Evolutionary conservation across 163 green algal genomes (phyloP).

Genomic region (Volvox carteri): DNA sequence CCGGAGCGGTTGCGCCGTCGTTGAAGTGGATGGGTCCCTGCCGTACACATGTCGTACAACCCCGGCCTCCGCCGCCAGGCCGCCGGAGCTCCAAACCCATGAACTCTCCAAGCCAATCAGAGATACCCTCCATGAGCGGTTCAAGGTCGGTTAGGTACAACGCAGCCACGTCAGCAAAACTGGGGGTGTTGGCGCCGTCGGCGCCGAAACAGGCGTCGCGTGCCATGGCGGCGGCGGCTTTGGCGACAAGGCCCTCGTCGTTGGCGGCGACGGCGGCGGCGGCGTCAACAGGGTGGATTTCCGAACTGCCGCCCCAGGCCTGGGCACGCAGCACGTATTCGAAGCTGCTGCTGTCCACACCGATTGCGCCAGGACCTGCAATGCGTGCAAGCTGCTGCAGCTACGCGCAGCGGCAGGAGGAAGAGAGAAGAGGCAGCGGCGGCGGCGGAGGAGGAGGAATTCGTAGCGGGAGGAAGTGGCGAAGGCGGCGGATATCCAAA

Average conservation of each 20-base stretch:
- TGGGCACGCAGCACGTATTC: background rate
- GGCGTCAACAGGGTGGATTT: background rate
- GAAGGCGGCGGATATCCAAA: too few species aligned
- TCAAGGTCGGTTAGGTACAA: constrained; percentile 14
- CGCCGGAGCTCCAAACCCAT: constrained; percentile 19
- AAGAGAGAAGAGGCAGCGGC: background rate
- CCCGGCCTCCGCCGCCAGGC: background rate
- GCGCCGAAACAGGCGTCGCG: background rate
- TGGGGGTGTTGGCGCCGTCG: background rate
- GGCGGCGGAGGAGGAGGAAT: background rate
- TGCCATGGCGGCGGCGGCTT: background rate
- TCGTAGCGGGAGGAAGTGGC: too few species aligned
- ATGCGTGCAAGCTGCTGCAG: background rate
- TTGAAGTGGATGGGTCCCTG: too few species aligned
- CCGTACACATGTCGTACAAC: too few species aligned
- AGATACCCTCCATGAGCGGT: background rate
- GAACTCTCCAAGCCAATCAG: constrained; percentile 2
- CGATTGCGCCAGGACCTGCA: background rate
- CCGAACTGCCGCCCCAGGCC: background rate
- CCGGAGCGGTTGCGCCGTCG: background rate
- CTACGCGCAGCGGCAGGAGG: background rate
- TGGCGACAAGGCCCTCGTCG: background rate
- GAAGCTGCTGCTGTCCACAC: background rate
- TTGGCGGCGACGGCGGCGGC: background rate
- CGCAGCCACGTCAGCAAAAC: background rate